Evolutionary conservation across 306 rosid species (phyloP), one percentile per base, ranked within the genome.

Genomic region (Begonia masoniana): DNA sequence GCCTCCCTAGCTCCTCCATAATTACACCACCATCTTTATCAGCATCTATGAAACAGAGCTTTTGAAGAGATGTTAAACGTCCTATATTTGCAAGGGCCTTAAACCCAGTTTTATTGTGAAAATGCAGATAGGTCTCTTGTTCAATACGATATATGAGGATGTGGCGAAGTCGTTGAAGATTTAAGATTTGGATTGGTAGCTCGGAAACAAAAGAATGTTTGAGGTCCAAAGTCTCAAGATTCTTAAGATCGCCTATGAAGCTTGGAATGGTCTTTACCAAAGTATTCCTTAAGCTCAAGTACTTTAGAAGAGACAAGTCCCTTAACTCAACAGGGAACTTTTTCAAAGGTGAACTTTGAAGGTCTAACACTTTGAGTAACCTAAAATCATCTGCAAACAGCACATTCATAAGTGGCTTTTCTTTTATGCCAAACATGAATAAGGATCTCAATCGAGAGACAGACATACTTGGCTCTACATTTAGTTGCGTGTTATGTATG

Each of bases 211-310:
- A 13, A 2, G 82, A 52, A 4, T 56, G 54, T 48, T 62, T 72
- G 7, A 76, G 72, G 52, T 76, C 75, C 46, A 72, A 51, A 0
- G 73, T 65, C 64, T 68, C n/a, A n/a, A n/a, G n/a, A n/a, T n/a
- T n/a, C n/a, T n/a, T n/a, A n/a, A n/a, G n/a, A n/a, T n/a, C n/a
- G 58, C 49, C 61, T 13, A 76, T 61, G 13, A 61, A 24, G 13
- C 42, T 17, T 9, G 72, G 78, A 21, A 71, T 52, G 12, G 12
- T 9, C 7, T 60, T 55, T 43, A 72, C 61, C 47, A 23, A 55
- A 0, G 78, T 72, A 31, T 49, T 14, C 46, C 72, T 64, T 63
- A 76, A 55, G 70, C 62, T 64, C 41, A 72, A 43, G 24, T 68
- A 72, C 63, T 43, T 72, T 21, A 72, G 55, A 43, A 52, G 72